phyloP scores from a whole-genome alignment of 2,329 filamentous ascomycete genomes.

The Aurifilum marmelostoma region DNA sequence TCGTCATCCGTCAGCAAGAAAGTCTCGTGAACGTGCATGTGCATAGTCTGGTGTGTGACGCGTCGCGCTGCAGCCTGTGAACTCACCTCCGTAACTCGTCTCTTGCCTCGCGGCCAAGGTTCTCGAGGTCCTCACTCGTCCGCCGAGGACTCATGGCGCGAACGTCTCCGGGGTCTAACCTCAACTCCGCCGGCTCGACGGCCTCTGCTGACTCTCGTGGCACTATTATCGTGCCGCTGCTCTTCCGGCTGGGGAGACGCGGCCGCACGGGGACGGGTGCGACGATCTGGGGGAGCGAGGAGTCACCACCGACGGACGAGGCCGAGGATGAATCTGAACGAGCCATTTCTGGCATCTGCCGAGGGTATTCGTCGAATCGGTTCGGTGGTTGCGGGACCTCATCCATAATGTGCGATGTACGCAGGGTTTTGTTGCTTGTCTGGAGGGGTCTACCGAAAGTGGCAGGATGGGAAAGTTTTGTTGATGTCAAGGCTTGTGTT shows the following conservation, averaged over 20 bases:
- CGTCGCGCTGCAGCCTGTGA: no score
- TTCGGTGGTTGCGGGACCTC: constrained; percentile 21
- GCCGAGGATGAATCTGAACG: constrained; percentile 42
- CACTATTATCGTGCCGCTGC: constrained; percentile 81
- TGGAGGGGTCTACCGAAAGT: neutral
- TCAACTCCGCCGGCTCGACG: constrained; percentile 72
- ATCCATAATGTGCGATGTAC: constrained; percentile 19
- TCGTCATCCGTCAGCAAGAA: constrained; percentile 25
- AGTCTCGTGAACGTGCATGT: neutral
- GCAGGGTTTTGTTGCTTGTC: neutral
- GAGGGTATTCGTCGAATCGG: constrained; percentile 20
- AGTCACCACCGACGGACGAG: constrained; percentile 38
- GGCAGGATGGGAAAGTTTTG: constrained; percentile 5
- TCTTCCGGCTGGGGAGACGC: constrained; percentile 72
- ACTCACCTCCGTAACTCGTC: constrained; percentile 63
- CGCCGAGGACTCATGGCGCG: constrained; percentile 91
- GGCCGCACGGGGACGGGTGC: constrained; percentile 63
- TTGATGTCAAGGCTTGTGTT: neutral
- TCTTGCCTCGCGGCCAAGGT: constrained; percentile 80
- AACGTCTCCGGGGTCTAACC: constrained; percentile 85
- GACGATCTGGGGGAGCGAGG: constrained; percentile 47
- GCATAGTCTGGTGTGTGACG: neutral
- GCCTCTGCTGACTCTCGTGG: constrained; percentile 71
- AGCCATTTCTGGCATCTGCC: constrained; percentile 32
- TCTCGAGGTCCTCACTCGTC: constrained; percentile 88